Conservation (phyloP, 2,329 filamentous ascomycete genomes). For the Lasiodiplodia hormozganensis region DNA sequence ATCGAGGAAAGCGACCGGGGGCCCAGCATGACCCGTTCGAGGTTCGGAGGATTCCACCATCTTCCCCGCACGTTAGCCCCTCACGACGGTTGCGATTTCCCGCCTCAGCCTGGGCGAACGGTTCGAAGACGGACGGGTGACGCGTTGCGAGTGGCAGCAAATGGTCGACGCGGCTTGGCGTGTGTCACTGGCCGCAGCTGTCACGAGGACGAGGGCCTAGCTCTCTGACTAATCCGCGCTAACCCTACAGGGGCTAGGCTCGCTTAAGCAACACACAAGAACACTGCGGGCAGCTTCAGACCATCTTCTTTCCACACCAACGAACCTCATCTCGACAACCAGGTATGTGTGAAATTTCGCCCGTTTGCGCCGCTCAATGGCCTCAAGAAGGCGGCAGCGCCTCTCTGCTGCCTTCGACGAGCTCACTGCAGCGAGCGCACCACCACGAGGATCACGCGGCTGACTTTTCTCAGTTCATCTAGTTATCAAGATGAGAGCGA, state of each 20-base stretch:
- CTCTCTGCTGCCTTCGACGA: conserved; percentile 27
- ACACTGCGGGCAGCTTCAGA: conserved; percentile 17
- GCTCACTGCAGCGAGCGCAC: conserved; percentile 32
- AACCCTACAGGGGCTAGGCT: conserved; percentile 3
- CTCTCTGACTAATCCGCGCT: conserved; percentile 15
- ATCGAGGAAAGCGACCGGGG: conserved; percentile 18
- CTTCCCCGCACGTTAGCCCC: conserved; percentile 14
- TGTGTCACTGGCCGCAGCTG: conserved; percentile 16
- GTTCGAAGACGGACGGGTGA: not conserved
- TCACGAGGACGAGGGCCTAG: not conserved
- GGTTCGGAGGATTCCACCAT: not conserved
- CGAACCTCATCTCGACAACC: conserved; percentile 52
- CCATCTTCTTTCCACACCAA: conserved; percentile 43
- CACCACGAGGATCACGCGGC: not conserved
- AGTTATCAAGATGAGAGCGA: conserved; percentile 79
- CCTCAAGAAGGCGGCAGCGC: conserved; percentile 27
- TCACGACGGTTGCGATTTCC: conserved; percentile 1
- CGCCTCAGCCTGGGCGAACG: not conserved
- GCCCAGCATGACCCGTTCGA: not conserved
- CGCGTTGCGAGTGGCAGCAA: conserved; percentile 4
- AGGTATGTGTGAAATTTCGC: conserved; percentile 43
- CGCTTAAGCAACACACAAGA: conserved; percentile 29
- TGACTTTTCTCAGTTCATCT: conserved; percentile 34
- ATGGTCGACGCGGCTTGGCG: conserved; percentile 13
- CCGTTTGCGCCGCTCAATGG: conserved; percentile 4